phyloP scores from a whole-genome alignment of 23 red algal genomes.

The Gracilaria gracilis region DNA sequence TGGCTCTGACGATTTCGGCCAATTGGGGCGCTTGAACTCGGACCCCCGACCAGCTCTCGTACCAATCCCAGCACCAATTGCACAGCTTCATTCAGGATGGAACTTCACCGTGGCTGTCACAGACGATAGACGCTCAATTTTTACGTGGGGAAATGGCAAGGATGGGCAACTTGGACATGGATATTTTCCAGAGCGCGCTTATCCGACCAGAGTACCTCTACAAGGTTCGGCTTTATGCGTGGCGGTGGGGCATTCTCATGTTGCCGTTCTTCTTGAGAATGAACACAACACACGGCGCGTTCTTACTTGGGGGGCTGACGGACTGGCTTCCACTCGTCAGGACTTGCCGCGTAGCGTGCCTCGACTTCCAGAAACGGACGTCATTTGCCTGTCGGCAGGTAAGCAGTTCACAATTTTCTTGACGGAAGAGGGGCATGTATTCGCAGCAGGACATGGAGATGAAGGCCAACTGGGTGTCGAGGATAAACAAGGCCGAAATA shows the following conservation, averaged over 20 bases:
- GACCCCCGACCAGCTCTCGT: neutral
- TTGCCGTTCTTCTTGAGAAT: neutral
- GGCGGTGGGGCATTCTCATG: conserved; percentile 12
- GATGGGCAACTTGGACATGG: conserved; percentile 24
- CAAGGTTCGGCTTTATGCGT: conserved; percentile 4
- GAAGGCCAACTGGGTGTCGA: conserved; percentile 30
- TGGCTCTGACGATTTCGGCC: conserved; percentile 10
- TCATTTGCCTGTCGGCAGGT: neutral
- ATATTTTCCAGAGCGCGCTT: neutral
- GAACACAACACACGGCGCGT: neutral
- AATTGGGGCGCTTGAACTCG: conserved; percentile 7
- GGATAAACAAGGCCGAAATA: conserved; percentile 1
- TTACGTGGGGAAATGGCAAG: conserved; percentile 15
- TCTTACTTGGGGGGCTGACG: conserved; percentile 16
- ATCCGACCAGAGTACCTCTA: neutral
- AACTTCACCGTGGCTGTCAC: neutral
- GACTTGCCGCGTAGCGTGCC: conserved; percentile 1
- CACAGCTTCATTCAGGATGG: neutral
- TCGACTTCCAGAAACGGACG: neutral
- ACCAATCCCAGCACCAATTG: neutral
- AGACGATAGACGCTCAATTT: conserved; percentile 7
- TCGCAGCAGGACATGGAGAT: conserved; percentile 17
- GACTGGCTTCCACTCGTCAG: conserved; percentile 28
- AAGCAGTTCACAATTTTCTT: conserved; percentile 17
- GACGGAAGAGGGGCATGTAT: conserved; percentile 1